Evolutionary conservation across 345 rosid genomes (phyloP).

Genomic region (Gossypium australe): DNA sequence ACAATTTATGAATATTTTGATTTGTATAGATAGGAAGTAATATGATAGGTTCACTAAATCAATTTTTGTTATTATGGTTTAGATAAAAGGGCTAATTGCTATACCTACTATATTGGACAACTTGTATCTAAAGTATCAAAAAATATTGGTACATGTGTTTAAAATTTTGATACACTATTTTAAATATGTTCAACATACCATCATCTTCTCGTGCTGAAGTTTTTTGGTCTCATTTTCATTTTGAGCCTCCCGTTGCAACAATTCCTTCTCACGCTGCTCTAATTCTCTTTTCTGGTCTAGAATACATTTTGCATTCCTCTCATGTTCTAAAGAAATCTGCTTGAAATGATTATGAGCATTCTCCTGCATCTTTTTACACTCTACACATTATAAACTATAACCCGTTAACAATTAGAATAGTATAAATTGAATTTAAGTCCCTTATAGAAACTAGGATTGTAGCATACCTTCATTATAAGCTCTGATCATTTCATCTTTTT

Average conservation of each 20-base stretch:
- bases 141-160: too few species aligned
- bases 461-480: constrained; percentile 50
- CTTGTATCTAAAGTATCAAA: too few species aligned
- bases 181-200: neutral
- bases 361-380: constrained; percentile 36
- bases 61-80: too few species aligned
- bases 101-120: too few species aligned
- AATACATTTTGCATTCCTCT: constrained; percentile 29
- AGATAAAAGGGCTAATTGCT: too few species aligned
- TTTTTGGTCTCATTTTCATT: constrained; percentile 45
- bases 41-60: neutral
- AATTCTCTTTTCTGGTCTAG: constrained; percentile 30
- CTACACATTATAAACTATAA: constrained; percentile 15
- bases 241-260: constrained; percentile 36
- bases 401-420: neutral
- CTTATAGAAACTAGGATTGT: neutral
- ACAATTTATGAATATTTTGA: neutral
- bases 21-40: neutral
- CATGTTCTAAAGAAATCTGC: constrained; percentile 40
- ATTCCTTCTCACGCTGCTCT: constrained; percentile 36
- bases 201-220: constrained; percentile 34
- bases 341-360: constrained; percentile 27
- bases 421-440: neutral
- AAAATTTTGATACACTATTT: too few species aligned
- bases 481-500: constrained; percentile 35